Evolutionary conservation across 208 protist species (phyloP), one percentile per base, ranked within the genome.

Genomic region (Zelonia costaricensis): DNA sequence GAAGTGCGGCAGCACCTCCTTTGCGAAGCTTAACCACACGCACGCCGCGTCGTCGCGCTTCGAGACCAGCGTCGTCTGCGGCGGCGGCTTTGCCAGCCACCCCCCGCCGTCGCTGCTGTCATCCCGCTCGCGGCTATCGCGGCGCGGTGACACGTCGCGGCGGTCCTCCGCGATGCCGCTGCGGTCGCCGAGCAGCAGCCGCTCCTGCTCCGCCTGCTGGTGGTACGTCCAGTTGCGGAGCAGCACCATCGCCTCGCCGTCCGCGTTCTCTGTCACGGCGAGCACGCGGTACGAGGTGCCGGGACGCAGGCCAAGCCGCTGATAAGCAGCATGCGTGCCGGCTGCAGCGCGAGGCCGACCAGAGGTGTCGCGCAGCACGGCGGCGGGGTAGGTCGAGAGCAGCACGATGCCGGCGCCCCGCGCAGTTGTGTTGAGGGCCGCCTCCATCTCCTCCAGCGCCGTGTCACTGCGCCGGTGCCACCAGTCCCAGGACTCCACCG

Each of bases 401-500:
- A 86, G 59, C 42, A 83, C 79, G 3, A 89, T 55, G 7, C 76
- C 83, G n/a, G 62, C 62, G 13, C 79, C 83, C 1, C 79, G 76
- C 20, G 60, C 69, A 30, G 23, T 84, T 8, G 78, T 80, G 57
- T 61, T 78, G 46, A 89, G 62, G 10, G 55, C 70, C 9, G 76
- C 76, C 28, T 86, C 76, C 38, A 86, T 85, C 62, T 86, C 83
- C 4, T 59, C 67, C 49, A 79, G 55, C 3, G 83, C 78, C n/a
- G 49, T 48, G 10, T 56, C 57, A 8, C 62, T 43, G 40, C 52
- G 25, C 0, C 23, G 30, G 18, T 52, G 72, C 79, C 83, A 86
- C 85, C 85, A 92, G 31, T 78, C 69, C 78, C 82, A 88, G 40
- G 46, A 52, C 71, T 92, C 82, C 27, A 80, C 69, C 1, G 86